Base-by-base conservation (phyloP, 2,329 filamentous ascomycete species). In the Tolypocladium inflatum region DNA sequence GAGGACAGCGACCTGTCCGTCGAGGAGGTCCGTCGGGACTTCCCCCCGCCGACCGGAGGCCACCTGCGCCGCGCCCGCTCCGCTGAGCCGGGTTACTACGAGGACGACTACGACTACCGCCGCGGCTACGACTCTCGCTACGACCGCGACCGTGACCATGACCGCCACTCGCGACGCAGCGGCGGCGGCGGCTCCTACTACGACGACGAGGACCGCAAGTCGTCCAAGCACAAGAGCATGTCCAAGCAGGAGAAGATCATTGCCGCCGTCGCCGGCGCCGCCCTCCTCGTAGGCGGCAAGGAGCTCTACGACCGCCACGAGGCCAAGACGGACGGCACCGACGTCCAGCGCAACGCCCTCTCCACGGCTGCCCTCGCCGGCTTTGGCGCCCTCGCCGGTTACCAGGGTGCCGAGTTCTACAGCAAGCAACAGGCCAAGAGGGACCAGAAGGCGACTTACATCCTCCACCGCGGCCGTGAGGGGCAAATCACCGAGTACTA, bases 11-110 rank as follows among this genome's bases (percentile, higher is more conserved):
- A 87, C 52, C 76, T 87, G 33, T 86, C 86, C 2, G 74, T 95
- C 68, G 92, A 96, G 74, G 90, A 95, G 74, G 85, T 95, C 60
- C 84, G 85, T 63, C 86, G 91, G 64, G 89, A 95, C 65, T 96
- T 95, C 67, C 90, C 90, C 38, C 89, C 90, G 8, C 87, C 86
- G n/a, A 63, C 63, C 11, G 68, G 78, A 60, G 71, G 72, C 57
- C 81, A 82, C 60, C 67, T 80, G 42, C 81, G 83, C 63, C 82
- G 87, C 59, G 78, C 86, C 64, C 81, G 85, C 65, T 89, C 87
- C 8, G 81, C 81, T 58, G 86, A 86, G 58, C 78, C 80, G 52
- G 75, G 76, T 60, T 78, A 83, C 66, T 81, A 86, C 69, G 81
- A 86, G 58, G 82, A 76, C 62, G 70, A 77, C 53, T 76, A 77